Conservation (phyloP, 1,139 yeast genomes). For the Candida neerlandica region DNA sequence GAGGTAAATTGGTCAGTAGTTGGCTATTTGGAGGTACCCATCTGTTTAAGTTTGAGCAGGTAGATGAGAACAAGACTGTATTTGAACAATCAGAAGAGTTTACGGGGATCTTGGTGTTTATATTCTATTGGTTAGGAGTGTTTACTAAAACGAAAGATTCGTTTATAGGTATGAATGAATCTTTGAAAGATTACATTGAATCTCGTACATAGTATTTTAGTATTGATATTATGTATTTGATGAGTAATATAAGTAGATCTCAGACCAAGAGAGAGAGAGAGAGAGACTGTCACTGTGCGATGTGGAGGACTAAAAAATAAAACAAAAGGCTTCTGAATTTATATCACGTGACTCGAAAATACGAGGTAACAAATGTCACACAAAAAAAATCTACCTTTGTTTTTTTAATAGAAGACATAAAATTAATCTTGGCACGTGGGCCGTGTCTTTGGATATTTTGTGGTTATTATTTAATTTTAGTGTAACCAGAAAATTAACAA, state of each 20-base stretch:
- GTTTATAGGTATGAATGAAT: conserved; percentile 15
- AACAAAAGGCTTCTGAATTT: too few relatives aligned
- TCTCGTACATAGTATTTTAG: conserved; percentile 6
- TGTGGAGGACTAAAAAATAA: too few relatives aligned
- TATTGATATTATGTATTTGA: too few relatives aligned
- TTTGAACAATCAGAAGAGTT: conserved; percentile 18
- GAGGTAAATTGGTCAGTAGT: conserved; percentile 16
- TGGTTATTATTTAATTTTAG: not conserved
- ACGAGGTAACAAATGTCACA: not conserved
- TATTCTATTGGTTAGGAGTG: conserved; percentile 15
- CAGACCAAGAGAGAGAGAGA: too few relatives aligned
- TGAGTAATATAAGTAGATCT: too few relatives aligned
- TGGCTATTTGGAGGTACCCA: conserved; percentile 20
- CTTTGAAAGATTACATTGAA: conserved; percentile 17
- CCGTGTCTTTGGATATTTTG: not conserved
- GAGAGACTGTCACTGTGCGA: too few relatives aligned
- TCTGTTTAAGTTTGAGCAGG: conserved; percentile 15
- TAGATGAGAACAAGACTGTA: conserved; percentile 16
- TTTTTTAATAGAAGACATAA: not conserved
- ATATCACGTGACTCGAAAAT: too few relatives aligned
- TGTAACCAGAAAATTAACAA: not conserved
- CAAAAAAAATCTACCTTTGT: not conserved
- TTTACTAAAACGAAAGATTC: conserved; percentile 15
- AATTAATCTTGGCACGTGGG: conserved; percentile 2
- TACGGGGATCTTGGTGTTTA: conserved; percentile 18